These are phyloP conservation scores for Leccinum incarnatum DNA, from an alignment of 768 basidiomycete genomes.

Conservation along the genomic window DNA sequence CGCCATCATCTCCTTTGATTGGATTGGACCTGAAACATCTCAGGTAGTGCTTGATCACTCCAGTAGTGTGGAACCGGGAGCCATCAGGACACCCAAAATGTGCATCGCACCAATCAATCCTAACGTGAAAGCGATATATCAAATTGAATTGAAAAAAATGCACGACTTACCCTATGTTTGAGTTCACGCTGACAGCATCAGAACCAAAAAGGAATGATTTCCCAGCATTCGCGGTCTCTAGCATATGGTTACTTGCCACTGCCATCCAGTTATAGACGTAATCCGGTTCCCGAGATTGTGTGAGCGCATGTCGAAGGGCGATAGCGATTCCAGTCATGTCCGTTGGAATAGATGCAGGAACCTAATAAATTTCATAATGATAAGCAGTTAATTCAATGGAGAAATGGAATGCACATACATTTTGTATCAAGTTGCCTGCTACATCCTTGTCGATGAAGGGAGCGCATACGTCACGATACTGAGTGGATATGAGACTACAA, in stretches of 20 bases:
- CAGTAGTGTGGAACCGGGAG: slow-evolving; percentile 16
- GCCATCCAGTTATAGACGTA: slow-evolving; percentile 19
- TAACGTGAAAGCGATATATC: not conserved
- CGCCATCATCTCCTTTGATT: slow-evolving; percentile 17
- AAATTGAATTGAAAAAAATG: not conserved
- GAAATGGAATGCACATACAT: slow-evolving; percentile 11
- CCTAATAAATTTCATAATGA: not conserved
- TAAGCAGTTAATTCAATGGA: not conserved
- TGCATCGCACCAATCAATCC: slow-evolving; percentile 22
- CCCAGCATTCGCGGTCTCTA: slow-evolving; percentile 16
- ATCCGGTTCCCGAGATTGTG: slow-evolving; percentile 10
- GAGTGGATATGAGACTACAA: not conserved
- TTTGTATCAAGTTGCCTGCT: slow-evolving; percentile 20
- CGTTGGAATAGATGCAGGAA: slow-evolving; percentile 13
- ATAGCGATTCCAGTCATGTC: slow-evolving; percentile 19
- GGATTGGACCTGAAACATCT: slow-evolving; percentile 27
- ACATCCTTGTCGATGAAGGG: slow-evolving; percentile 17
- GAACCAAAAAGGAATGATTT: slow-evolving; percentile 14
- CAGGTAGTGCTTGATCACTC: slow-evolving; percentile 18
- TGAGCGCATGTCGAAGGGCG: slow-evolving; percentile 16
- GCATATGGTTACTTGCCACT: slow-evolving; percentile 20
- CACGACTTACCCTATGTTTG: slow-evolving; percentile 19
- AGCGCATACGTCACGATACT: slow-evolving; percentile 22
- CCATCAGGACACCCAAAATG: slow-evolving; percentile 22
- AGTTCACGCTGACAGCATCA: slow-evolving; percentile 19